phyloP scores from a whole-genome alignment of 495 filamentous ascomycete genomes.

The Penicilliopsis zonata region DNA sequence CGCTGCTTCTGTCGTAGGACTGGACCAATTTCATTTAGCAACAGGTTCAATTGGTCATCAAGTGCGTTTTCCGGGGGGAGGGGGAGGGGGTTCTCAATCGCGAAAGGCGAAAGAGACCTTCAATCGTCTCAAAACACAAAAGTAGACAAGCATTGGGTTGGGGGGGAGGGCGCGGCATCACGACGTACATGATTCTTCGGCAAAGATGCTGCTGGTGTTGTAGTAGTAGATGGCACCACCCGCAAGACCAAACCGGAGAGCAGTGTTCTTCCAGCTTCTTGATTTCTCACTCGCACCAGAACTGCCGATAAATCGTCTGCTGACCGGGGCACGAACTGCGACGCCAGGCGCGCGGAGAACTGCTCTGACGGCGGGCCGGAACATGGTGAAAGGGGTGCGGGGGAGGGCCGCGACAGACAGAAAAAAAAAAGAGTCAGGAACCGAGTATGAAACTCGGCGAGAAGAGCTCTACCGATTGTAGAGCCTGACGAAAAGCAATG shows the following conservation, averaged over 20 bases:
- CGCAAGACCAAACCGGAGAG: conserved; percentile 62
- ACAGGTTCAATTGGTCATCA: no score
- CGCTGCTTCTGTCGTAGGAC: conserved; percentile 13
- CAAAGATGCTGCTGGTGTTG: conserved; percentile 77
- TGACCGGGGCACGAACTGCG: conserved; percentile 22
- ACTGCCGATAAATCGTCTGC: conserved; percentile 61
- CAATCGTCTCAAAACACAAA: no score
- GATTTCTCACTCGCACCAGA: conserved; percentile 49
- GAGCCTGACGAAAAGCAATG: no score
- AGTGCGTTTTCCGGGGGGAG: background rate
- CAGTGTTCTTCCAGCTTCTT: conserved; percentile 73
- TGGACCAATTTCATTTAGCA: no score
- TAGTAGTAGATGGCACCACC: conserved; percentile 78
- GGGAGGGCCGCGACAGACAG: conserved; percentile 5
- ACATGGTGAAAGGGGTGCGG: conserved; percentile 35
- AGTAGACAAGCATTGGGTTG: no score
- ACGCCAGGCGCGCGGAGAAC: conserved; percentile 37
- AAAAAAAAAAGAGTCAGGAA: no score
- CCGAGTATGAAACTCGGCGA: no score
- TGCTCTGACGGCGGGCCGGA: conserved; percentile 45
- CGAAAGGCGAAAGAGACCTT: no score
- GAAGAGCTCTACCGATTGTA: no score
- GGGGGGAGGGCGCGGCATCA: background rate
- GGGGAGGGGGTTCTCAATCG: no score
- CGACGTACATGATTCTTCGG: conserved; percentile 65